Percentiles rank a stretch among this genome's conserved stretches.
These are phyloP conservation scores for Raphanus sativus DNA, from an alignment of 345 rosid species.

Conservation along the genomic window DNA sequence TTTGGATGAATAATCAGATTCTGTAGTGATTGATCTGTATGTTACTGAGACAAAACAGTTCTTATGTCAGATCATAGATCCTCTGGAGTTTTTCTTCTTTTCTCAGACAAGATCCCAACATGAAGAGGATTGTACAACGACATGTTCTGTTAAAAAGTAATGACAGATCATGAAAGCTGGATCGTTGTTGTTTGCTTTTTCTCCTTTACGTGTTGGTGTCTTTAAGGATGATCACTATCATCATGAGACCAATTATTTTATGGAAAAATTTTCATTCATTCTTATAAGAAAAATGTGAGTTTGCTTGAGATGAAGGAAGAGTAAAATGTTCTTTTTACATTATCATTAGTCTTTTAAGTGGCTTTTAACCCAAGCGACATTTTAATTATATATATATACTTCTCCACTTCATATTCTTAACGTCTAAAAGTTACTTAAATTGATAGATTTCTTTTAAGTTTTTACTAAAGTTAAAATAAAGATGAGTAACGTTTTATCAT, in stretches of 20 bases:
- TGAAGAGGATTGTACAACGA: conserved; percentile 9
- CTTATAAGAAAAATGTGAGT: conserved; percentile 20
- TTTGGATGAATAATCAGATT: conserved; percentile 6
- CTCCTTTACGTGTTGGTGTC: conserved; percentile 12
- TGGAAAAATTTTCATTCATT: background rate
- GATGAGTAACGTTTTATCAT: conserved; percentile 7
- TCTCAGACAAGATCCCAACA: conserved; percentile 22
- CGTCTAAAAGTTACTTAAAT: conserved; percentile 9
- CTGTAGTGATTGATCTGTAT: background rate
- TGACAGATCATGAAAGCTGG: conserved; percentile 37
- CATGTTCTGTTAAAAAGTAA: conserved; percentile 19
- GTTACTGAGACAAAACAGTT: conserved; percentile 4
- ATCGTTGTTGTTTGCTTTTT: conserved; percentile 20
- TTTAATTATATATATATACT: background rate
- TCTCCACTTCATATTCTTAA: conserved; percentile 7
- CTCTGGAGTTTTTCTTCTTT: background rate
- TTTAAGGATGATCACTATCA: conserved; percentile 32
- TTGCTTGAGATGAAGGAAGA: conserved; percentile 32
- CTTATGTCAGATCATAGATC: background rate
- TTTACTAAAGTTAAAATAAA: background rate
- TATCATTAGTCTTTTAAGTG: conserved; percentile 33
- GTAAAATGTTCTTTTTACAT: conserved; percentile 30
- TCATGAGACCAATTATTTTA: conserved; percentile 16
- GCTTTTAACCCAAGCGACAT: conserved; percentile 35
- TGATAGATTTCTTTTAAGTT: conserved; percentile 7